Conservation (phyloP, 768 basidiomycete genomes). For the Ephemerocybe angulata region DNA sequence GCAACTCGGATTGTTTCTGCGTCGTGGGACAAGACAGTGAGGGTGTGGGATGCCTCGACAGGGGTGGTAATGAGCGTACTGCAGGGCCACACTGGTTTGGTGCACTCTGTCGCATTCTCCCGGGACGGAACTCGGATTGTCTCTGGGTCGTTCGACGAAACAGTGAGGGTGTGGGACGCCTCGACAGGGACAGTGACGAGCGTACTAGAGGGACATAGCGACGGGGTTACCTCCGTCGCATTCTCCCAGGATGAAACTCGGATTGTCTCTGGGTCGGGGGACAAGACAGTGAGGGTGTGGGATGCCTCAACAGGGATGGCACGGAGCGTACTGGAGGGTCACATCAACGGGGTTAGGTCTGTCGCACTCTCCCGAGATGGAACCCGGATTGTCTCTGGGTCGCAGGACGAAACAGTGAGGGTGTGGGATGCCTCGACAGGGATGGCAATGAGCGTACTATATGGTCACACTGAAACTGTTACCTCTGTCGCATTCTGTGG, state of each 20-base stretch:
- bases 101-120: not conserved
- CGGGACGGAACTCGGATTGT: constrained; percentile 11
- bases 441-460: not conserved
- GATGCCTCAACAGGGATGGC: constrained; percentile 1
- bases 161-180: constrained; percentile 13
- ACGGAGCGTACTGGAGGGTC: not conserved
- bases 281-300: constrained; percentile 1
- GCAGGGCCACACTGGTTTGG: not conserved
- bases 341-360: not conserved
- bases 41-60: not conserved
- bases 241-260: not conserved
- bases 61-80: not conserved
- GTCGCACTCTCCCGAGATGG: constrained; percentile 15
- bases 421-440: constrained; percentile 6
- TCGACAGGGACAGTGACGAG: constrained; percentile 4
- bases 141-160: constrained; percentile 28
- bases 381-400: constrained; percentile 3
- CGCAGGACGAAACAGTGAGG: not conserved
- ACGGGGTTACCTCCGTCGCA: constrained; percentile 3
- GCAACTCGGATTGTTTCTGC: constrained; percentile 5
- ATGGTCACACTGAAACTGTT: not conserved
- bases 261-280: not conserved
- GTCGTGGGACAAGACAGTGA: not conserved
- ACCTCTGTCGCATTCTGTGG: not conserved
- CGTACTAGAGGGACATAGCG: constrained; percentile 3